Percentiles rank a stretch among this genome's conserved stretches.
Evolutionary conservation across 495 filamentous ascomycete genomes (phyloP).

Genomic region (Penicillium mononematosum): DNA sequence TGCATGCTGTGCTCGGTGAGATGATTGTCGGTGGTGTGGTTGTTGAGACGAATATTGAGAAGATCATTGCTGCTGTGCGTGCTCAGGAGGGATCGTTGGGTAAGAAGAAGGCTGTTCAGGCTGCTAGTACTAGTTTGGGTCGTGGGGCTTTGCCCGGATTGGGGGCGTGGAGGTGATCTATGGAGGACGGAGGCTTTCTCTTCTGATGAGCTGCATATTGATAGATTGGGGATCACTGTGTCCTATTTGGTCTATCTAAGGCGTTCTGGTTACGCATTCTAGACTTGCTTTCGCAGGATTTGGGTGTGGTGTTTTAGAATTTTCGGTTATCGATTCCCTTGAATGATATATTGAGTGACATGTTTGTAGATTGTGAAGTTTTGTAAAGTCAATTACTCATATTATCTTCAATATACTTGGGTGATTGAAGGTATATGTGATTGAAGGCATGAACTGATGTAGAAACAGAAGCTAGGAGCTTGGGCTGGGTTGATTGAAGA

Average conservation of each 20-base stretch:
- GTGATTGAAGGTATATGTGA: too few relatives aligned
- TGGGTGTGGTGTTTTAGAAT: not conserved
- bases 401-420: not conserved
- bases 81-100: slow-evolving; percentile 75
- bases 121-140: slow-evolving; percentile 41
- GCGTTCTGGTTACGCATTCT: slow-evolving; percentile 6
- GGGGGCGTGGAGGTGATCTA: slow-evolving; percentile 43
- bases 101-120: slow-evolving; percentile 60
- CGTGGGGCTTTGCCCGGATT: slow-evolving; percentile 40
- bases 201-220: slow-evolving; percentile 5
- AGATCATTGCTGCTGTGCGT: slow-evolving; percentile 81
- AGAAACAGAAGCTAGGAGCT: too few relatives aligned
- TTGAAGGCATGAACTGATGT: too few relatives aligned
- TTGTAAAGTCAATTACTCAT: not conserved
- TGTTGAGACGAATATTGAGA: slow-evolving; percentile 85
- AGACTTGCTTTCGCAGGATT: slow-evolving; percentile 3
- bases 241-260: not conserved
- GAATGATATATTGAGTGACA: not conserved
- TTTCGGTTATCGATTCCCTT: not conserved
- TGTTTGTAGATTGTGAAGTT: not conserved
- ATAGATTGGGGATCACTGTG: not conserved
- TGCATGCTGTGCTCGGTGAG: slow-evolving; percentile 87
- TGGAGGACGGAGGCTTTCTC: slow-evolving; percentile 4
- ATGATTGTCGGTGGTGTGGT: slow-evolving; percentile 97
- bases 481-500: too few relatives aligned